Conservation (phyloP, 2,329 filamentous ascomycete species). For the Drechslera avenae region DNA sequence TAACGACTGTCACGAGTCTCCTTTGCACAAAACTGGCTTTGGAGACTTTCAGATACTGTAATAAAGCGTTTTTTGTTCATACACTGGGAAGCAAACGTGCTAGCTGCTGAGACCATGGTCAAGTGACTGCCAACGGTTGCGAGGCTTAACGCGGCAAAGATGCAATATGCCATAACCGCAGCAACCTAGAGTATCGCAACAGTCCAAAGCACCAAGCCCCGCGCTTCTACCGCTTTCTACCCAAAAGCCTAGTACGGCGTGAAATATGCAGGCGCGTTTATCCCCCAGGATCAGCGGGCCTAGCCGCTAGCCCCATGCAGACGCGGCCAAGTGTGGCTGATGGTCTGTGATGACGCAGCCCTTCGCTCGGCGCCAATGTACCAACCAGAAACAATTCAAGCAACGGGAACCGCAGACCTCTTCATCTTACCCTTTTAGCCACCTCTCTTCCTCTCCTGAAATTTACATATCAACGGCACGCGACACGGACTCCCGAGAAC, state of each 20-base stretch:
- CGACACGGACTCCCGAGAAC: not conserved
- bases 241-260: too few species aligned
- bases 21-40: constrained; percentile 26
- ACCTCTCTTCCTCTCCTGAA: not conserved
- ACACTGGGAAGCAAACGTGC: not conserved
- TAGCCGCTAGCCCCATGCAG: constrained; percentile 3
- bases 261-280: too few species aligned
- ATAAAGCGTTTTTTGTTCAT: constrained; percentile 14
- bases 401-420: not conserved
- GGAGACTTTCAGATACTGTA: constrained; percentile 16
- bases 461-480: not conserved
- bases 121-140: not conserved
- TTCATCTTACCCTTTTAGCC: not conserved
- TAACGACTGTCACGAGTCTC: constrained; percentile 33
- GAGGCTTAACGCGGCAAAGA: too few species aligned
- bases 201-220: too few species aligned
- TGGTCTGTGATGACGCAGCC: constrained; percentile 13
- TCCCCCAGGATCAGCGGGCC: not conserved
- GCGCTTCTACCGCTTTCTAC: too few species aligned
- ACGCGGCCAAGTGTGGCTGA: constrained; percentile 15
- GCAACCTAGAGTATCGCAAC: too few species aligned
- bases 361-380: constrained; percentile 12
- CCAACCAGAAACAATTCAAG: not conserved
- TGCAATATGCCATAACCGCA: too few species aligned
- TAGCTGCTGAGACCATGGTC: not conserved